Conservation (phyloP, 1,284 basidiomycete species). For the Ceratobasidium sp. region DNA sequence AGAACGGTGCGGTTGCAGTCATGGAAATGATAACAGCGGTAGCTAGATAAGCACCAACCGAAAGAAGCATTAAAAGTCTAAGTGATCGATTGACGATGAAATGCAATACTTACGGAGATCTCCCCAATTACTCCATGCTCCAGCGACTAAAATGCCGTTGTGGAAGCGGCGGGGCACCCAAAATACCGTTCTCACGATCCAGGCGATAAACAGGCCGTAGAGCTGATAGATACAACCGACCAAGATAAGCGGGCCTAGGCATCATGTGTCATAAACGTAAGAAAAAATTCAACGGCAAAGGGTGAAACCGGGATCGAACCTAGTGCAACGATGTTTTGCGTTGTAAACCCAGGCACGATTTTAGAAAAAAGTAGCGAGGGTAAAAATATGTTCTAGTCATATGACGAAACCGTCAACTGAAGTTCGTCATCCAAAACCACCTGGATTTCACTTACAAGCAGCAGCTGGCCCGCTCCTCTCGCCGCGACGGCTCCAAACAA, state of each 20-base stretch:
- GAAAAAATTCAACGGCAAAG: slow-evolving; percentile 42
- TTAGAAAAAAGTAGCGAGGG: slow-evolving; percentile 80
- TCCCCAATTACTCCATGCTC: slow-evolving; percentile 69
- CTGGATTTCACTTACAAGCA: slow-evolving; percentile 60
- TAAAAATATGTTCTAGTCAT: slow-evolving; percentile 66
- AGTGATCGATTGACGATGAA: background rate
- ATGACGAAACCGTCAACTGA: background rate
- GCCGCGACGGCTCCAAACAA: slow-evolving; percentile 67
- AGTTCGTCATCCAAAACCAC: background rate
- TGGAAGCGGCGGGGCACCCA: slow-evolving; percentile 82
- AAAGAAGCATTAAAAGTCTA: background rate
- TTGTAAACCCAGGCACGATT: slow-evolving; percentile 75
- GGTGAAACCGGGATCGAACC: slow-evolving; percentile 54
- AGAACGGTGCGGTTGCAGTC: slow-evolving; percentile 61
- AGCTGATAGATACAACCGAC: slow-evolving; percentile 62
- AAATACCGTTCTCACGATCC: slow-evolving; percentile 67
- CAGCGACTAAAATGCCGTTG: slow-evolving; percentile 69
- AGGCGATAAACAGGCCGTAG: slow-evolving; percentile 63
- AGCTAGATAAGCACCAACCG: slow-evolving; percentile 52
- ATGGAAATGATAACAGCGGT: slow-evolving; percentile 68
- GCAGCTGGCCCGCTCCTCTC: slow-evolving; percentile 63
- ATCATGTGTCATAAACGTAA: background rate
- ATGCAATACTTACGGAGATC: slow-evolving; percentile 66
- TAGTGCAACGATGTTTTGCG: slow-evolving; percentile 67
- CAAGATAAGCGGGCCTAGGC: slow-evolving; percentile 61